Evolutionary conservation across 2,329 filamentous ascomycete species (phyloP), one percentile per base, ranked within the genome.

Genomic region (Neopestalotiopsis sp.): DNA sequence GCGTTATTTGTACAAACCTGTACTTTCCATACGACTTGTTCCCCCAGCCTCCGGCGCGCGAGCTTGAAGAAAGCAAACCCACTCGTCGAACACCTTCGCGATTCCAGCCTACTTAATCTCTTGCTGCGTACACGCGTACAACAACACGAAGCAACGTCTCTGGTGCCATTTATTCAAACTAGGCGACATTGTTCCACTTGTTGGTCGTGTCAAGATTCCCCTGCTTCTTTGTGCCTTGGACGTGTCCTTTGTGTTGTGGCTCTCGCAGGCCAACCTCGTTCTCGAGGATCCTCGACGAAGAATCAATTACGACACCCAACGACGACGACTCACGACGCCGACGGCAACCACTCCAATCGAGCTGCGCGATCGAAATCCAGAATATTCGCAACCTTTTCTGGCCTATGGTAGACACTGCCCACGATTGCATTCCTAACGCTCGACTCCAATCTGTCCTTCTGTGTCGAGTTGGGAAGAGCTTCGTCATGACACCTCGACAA

Each of bases 401-500:
- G 45, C 45, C 45, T 52, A 66, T 64, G 66, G 49, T 65, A 32
- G 45, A 66, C 63, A 59, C 52, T 56, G 10, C 7, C 42, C 24
- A 30, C 62, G 42, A 13, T 28, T 5, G 60, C 65, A 28, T 9
- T 56, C 34, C 45, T 67, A 42, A 30, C 66, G 28, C 66, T 60
- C 49, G 64, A 58, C 40, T 52, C 68, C 17, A 34, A n/a, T 65
- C 32, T 58, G 63, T 68, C 30, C 63, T 59, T 65, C 69, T 69
- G 64, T 66, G 71, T 71, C 81, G 80, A 83, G 80, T 84, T 79
- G 76, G 77, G 73, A 76, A 80, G 79, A 81, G 83, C 73, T 75
- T 77, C 85, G 84, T 87, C 85, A 90, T 90, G 88, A 85, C 82
- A 82, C 80, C 84, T 84, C 83, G 81, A 84, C 80, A 80, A 79